Conservation (phyloP, 768 basidiomycete genomes). For the Holtermanniella nyarrowii region DNA sequence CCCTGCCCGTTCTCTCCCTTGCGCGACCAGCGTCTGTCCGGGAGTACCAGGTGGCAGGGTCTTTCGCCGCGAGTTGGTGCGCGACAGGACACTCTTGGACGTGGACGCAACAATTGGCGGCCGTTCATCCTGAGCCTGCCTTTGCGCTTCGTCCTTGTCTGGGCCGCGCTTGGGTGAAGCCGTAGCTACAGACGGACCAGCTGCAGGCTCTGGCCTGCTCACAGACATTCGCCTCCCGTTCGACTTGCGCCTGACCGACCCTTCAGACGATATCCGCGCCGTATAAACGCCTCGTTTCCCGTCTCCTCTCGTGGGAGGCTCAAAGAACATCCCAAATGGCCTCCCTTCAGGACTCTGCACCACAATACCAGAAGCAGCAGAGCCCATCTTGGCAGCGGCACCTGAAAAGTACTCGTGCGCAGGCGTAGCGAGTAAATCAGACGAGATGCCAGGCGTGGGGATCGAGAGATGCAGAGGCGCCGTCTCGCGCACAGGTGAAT, state of each 20-base stretch:
- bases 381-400: conserved; percentile 52
- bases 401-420: conserved; percentile 62
- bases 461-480: conserved; percentile 24
- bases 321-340: conserved; percentile 91
- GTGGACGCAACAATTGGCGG: not conserved
- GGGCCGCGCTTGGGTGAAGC: conserved; percentile 7
- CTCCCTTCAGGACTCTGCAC: conserved; percentile 89
- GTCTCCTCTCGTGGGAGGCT: conserved; percentile 47
- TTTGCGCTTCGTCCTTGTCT: not conserved
- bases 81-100: not conserved
- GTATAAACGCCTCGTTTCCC: conserved; percentile 7
- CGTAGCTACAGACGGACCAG: not conserved
- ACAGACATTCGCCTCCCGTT: not conserved
- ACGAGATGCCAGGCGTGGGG: conserved; percentile 17
- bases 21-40: conserved; percentile 15
- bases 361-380: conserved; percentile 74
- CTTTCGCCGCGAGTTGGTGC: conserved; percentile 11
- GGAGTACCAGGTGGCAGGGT: conserved; percentile 14
- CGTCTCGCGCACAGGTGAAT: no score
- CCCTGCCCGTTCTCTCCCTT: conserved; percentile 23
- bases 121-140: not conserved
- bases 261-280: not conserved
- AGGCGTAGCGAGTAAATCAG: conserved; percentile 30
- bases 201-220: not conserved
- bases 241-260: not conserved